Evolutionary conservation across 73 alveolate species (phyloP).

Genomic region (Tetrahymena thermophila): DNA sequence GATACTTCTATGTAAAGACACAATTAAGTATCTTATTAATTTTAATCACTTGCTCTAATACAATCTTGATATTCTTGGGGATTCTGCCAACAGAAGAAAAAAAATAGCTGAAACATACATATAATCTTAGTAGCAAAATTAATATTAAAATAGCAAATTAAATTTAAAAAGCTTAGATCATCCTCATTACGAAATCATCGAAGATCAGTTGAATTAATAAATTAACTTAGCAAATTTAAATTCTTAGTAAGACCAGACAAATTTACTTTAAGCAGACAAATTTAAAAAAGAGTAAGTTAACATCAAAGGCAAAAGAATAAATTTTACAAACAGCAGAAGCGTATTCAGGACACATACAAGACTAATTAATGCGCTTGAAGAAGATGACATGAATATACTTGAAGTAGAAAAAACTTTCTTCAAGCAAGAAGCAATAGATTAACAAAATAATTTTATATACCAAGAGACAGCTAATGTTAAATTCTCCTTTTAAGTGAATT

Average conservation of each 20-base stretch:
- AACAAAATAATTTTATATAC: not conserved
- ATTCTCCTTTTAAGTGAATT: not conserved
- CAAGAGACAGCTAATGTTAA: not conserved
- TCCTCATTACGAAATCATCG: not conserved
- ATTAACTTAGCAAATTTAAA: not conserved
- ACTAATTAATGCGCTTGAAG: not conserved
- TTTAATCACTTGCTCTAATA: not conserved
- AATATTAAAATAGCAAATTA: not conserved
- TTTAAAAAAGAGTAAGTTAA: not conserved
- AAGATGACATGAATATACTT: not conserved
- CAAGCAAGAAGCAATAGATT: not conserved
- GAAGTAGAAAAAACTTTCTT: not conserved
- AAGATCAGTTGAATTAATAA: not conserved
- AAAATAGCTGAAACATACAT: not conserved
- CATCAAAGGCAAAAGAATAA: not conserved
- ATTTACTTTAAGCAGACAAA: not conserved
- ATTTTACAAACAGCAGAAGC: not conserved
- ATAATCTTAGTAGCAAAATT: not conserved
- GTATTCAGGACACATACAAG: not conserved
- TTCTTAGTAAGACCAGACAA: not conserved
- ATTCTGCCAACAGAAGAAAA: not conserved
- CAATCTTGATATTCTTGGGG: not conserved
- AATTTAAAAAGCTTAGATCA: not conserved
- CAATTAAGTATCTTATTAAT: not conserved
- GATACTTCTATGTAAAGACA: not conserved